phyloP scores from a whole-genome alignment of 2,329 filamentous ascomycete genomes.

The Claviceps sp. region DNA sequence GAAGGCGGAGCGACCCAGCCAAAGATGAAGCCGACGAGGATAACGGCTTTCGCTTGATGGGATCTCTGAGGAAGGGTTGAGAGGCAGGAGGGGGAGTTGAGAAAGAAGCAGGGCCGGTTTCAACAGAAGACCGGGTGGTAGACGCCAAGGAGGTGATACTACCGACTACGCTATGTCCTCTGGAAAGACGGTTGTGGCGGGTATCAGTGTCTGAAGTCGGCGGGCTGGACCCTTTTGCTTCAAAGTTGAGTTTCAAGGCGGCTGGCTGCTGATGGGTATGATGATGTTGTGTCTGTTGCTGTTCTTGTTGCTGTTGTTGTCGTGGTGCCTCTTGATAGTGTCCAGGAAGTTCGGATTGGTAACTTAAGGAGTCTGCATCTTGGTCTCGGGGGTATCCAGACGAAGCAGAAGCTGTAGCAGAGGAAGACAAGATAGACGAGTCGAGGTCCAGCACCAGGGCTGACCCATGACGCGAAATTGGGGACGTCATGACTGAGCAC shows the following conservation, averaged over 20 bases:
- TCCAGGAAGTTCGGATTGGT: slow-evolving; percentile 4
- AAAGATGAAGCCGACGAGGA: slow-evolving; percentile 40
- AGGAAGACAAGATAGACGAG: slow-evolving; percentile 10
- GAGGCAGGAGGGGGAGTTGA: slow-evolving; percentile 7
- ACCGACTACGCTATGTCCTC: slow-evolving; percentile 1
- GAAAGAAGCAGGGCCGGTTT: slow-evolving; percentile 1
- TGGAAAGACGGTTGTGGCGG: slow-evolving; percentile 4
- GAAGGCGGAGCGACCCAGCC: slow-evolving; percentile 22
- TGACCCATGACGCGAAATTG: slow-evolving; percentile 4
- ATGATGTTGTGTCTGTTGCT: slow-evolving; percentile 4
- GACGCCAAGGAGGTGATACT: slow-evolving; percentile 5
- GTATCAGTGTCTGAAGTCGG: slow-evolving; percentile 3
- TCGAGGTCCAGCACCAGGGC: slow-evolving; percentile 1
- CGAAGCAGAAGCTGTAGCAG: slow-evolving; percentile 27
- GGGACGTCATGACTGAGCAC: slow-evolving; percentile 13
- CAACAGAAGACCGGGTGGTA: slow-evolving; percentile 1
- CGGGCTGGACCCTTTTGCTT: not conserved
- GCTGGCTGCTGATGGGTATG: slow-evolving; percentile 5
- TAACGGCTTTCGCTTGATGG: slow-evolving; percentile 48
- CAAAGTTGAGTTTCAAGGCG: not conserved
- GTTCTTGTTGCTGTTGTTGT: not conserved
- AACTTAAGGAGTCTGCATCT: not conserved
- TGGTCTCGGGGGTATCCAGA: slow-evolving; percentile 15
- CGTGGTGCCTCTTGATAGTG: not conserved
- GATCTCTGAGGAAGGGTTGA: slow-evolving; percentile 11